phyloP scores from a whole-genome alignment of 768 basidiomycete genomes.

The Collybia sp. region DNA sequence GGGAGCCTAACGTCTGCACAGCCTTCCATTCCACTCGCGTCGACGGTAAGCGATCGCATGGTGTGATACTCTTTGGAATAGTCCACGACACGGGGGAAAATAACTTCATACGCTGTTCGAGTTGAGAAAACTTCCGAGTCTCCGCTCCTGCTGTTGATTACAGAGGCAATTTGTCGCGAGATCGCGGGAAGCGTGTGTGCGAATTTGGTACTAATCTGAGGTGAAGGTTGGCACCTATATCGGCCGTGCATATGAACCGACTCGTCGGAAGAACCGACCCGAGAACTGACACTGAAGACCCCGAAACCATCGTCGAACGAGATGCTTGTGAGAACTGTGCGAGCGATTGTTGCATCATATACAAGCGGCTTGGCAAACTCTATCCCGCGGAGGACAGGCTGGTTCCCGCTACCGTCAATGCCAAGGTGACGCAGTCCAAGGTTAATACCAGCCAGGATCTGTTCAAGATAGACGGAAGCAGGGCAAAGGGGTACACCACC shows the following conservation, averaged over 20 bases:
- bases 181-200: conserved; percentile 27
- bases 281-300: conserved; percentile 44
- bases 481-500: not conserved
- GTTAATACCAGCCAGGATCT: not conserved
- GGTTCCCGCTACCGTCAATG: not conserved
- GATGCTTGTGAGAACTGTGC: conserved; percentile 34
- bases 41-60: conserved; percentile 49
- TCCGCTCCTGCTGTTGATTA: conserved; percentile 13
- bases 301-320: conserved; percentile 30
- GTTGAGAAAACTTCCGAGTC: conserved; percentile 47
- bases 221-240: conserved; percentile 29
- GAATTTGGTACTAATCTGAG: conserved; percentile 32
- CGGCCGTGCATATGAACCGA: conserved; percentile 41
- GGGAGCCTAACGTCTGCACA: conserved; percentile 46
- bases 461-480: not conserved
- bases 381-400: conserved; percentile 28
- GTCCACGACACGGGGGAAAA: conserved; percentile 66
- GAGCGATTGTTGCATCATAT: conserved; percentile 24
- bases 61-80: conserved; percentile 57
- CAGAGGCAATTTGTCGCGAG: conserved; percentile 22
- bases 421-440: not conserved
- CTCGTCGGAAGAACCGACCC: conserved; percentile 23
- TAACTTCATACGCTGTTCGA: conserved; percentile 56
- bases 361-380: conserved; percentile 54
- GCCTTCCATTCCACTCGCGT: conserved; percentile 42